Evolutionary conservation across 75 land plant species (phyloP).

Genomic region (Pinus albicaulis): DNA sequence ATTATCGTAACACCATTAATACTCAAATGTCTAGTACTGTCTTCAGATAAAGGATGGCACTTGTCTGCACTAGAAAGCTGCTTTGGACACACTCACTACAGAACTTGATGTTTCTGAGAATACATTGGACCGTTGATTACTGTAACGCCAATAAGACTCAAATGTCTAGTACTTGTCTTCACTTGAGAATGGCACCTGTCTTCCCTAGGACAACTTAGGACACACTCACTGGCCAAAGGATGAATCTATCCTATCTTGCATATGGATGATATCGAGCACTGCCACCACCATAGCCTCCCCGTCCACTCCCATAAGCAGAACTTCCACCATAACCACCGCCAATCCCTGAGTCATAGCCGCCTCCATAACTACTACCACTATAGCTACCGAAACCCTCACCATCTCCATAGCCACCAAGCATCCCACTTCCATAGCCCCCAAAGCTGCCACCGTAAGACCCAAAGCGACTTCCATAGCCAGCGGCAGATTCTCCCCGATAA

Average conservation of each 20-base stretch:
- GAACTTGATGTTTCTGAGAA: too few species aligned
- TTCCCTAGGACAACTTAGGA: too few species aligned
- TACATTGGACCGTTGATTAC: too few species aligned
- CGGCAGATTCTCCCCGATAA: conserved; percentile 62
- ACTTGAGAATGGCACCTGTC: too few species aligned
- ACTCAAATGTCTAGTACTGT: too few species aligned
- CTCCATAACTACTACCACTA: conserved; percentile 51
- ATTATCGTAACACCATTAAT: too few species aligned
- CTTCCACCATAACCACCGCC: conserved; percentile 64
- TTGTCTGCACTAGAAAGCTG: too few species aligned
- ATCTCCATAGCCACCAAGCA: conserved; percentile 31
- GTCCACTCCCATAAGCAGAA: conserved; percentile 46
- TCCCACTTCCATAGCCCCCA: conserved; percentile 59
- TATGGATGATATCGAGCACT: conserved; percentile 89
- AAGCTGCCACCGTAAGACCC: conserved; percentile 67
- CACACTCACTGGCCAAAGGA: too few species aligned
- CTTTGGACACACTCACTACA: too few species aligned
- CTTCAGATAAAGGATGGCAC: too few species aligned
- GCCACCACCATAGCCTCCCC: conserved; percentile 57
- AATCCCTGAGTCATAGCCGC: conserved; percentile 54
- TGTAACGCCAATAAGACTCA: too few species aligned
- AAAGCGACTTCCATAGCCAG: conserved; percentile 64
- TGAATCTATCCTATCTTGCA: conserved; percentile 30
- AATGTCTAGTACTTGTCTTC: too few species aligned
- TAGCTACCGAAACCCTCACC: conserved; percentile 54